Percentiles rank a stretch among this genome's conserved stretches.
Evolutionary conservation across 306 rosid species (phyloP).

Genomic region (Glycine latifolia): DNA sequence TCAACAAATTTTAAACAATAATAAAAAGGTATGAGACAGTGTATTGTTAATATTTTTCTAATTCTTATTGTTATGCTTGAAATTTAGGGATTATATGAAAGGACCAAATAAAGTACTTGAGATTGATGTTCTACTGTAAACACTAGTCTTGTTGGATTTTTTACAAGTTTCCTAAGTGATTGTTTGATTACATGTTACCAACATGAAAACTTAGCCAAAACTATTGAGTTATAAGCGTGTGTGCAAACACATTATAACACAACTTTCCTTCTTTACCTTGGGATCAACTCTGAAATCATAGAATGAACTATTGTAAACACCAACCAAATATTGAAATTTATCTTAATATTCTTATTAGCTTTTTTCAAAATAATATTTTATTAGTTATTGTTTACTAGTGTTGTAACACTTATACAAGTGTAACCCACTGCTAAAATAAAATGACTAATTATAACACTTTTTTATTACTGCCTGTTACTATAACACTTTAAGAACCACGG

Average conservation of each 20-base stretch:
- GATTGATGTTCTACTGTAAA: no score
- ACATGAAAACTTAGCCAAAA: not conserved
- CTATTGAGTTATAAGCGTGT: not conserved
- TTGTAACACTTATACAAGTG: not conserved
- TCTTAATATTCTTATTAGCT: not conserved
- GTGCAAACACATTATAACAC: not conserved
- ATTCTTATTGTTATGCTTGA: no score
- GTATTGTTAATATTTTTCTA: no score
- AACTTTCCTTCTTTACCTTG: not conserved
- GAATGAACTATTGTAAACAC: not conserved
- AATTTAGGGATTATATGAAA: no score
- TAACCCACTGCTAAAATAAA: no score
- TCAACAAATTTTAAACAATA: no score
- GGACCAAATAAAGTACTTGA: no score
- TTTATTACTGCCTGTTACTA: no score
- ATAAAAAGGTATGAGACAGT: no score
- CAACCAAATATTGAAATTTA: not conserved
- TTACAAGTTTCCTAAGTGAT: not conserved
- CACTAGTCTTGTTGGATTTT: not conserved
- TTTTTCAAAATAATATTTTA: not conserved
- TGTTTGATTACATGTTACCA: not conserved
- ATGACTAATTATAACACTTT: no score
- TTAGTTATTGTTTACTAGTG: not conserved
- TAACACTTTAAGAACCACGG: no score
- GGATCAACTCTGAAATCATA: not conserved